These are phyloP conservation scores for Pseudotulostoma volvatum DNA, from an alignment of 495 filamentous ascomycete species.

Conservation along the genomic window DNA sequence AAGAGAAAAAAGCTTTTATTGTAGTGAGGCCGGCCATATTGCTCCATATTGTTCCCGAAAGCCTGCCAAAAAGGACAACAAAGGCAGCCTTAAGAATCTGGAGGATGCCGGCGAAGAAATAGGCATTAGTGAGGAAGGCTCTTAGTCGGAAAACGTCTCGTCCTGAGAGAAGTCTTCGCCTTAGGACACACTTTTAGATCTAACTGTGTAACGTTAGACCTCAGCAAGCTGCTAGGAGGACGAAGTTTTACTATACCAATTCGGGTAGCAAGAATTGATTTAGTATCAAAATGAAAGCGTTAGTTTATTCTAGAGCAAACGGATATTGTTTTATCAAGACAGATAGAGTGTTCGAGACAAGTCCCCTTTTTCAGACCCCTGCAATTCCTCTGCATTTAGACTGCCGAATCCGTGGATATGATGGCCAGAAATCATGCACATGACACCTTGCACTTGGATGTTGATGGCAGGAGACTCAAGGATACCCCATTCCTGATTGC, in stretches of 20 bases:
- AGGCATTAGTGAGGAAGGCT: too few relatives aligned
- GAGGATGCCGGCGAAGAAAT: too few relatives aligned
- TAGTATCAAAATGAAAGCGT: slow-evolving; percentile 1
- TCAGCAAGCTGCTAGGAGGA: slow-evolving; percentile 1
- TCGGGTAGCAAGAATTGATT: slow-evolving; percentile 5
- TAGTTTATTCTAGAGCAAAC: slow-evolving; percentile 5
- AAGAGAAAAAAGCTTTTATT: too few relatives aligned
- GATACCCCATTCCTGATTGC: not conserved
- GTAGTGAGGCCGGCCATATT: too few relatives aligned
- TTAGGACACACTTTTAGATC: too few relatives aligned
- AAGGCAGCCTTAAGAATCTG: too few relatives aligned
- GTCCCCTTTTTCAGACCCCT: not conserved
- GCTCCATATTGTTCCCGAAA: not conserved
- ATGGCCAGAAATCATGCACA: slow-evolving; percentile 1
- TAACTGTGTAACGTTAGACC: not conserved
- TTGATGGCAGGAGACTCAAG: not conserved
- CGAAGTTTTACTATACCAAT: slow-evolving; percentile 5
- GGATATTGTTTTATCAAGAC: slow-evolving; percentile 4
- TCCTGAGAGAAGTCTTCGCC: not conserved
- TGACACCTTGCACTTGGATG: not conserved
- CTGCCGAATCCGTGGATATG: not conserved
- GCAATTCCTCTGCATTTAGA: not conserved
- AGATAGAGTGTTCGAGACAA: not conserved
- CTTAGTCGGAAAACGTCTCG: not conserved
- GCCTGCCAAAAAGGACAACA: too few relatives aligned